Base-by-base conservation (phyloP, 1,139 yeast species). In the Kurtzmaniella quercitrusa region DNA sequence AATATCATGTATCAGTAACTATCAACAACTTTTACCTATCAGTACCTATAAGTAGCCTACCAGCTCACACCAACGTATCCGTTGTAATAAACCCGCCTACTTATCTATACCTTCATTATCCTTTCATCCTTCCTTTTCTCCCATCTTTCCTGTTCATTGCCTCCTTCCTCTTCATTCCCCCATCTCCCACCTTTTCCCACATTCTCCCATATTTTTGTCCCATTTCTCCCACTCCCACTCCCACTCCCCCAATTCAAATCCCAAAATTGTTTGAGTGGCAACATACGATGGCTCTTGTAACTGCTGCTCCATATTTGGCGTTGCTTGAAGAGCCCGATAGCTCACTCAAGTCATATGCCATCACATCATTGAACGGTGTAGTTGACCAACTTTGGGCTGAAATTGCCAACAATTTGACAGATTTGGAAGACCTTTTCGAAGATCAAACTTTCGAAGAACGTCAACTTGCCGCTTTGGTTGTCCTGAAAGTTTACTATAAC, bases 371-470 rank as follows among this genome's bases (percentile, higher is more conserved):
- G 54, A 87, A 90, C 60, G 79, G 73, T 34, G 79, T 86, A 46
- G 96, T 90, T 45, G 96, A 90, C 68, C 91, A 88, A 63, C 75
- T 89, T 52, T 93, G 99, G 99, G 91, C 98, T 2, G 98, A 93
- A 70, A 87, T 94, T 48, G 96, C 98, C 48, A 94, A 93, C 65
- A 83, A 79, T 59, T 80, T 93, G 52, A 73, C 88, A 39, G 93
- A 86, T 73, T 89, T 72, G 58, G 98, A 93, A 68, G 96, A 89
- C 51, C 73, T 93, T 44, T 90, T 85, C 58, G 98, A 93, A 65
- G 96, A 93, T 62, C 76, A 78, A 46, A 65, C 76, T 14, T 93
- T 91, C 62, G 80, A 83, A 41, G 81, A 85, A 49, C 80, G 95
- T 54, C 70, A 80, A 44, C 75, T 93, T 58, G 98, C 98, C 2